Evolutionary conservation across 257 asterid species (phyloP).

Genomic region (Nicotiana attenuata): DNA sequence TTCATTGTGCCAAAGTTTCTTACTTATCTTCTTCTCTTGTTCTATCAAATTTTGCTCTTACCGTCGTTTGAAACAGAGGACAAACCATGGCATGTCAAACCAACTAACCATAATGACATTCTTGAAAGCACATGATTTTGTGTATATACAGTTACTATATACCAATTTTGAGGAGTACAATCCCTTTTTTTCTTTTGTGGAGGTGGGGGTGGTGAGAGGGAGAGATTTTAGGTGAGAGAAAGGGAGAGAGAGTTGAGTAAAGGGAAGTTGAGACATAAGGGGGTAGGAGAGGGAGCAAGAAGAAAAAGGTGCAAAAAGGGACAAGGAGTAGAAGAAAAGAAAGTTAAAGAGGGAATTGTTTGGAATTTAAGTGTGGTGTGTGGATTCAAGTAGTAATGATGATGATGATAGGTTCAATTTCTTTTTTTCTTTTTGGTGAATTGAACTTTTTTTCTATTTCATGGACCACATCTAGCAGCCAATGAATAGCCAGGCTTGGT

Average conservation of each 20-base stretch:
- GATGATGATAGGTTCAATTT: constrained; percentile 30
- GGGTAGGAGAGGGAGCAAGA: constrained; percentile 23
- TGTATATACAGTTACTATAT: constrained; percentile 11
- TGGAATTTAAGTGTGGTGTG: constrained; percentile 32
- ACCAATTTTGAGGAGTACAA: constrained; percentile 10
- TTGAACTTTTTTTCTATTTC: background rate
- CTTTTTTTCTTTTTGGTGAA: constrained; percentile 24
- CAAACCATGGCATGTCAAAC: constrained; percentile 24
- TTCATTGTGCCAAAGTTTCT: constrained; percentile 34
- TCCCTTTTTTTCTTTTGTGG: background rate
- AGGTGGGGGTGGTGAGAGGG: background rate
- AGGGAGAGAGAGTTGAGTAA: constrained; percentile 13
- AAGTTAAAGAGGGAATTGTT: constrained; percentile 32
- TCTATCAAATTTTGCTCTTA: background rate
- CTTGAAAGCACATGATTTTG: constrained; percentile 20
- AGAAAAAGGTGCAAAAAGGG: constrained; percentile 17
- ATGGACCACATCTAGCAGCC: background rate
- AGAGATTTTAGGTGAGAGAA: constrained; percentile 6
- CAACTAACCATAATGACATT: constrained; percentile 32
- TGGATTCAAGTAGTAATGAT: constrained; percentile 40
- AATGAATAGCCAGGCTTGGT: background rate
- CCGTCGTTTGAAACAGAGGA: constrained; percentile 4
- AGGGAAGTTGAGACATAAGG: constrained; percentile 21
- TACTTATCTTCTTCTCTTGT: constrained; percentile 4
- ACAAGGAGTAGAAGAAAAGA: constrained; percentile 28